These are phyloP conservation scores for Cercospora janseana DNA, from an alignment of 2,329 filamentous ascomycete species.

Conservation along the genomic window DNA sequence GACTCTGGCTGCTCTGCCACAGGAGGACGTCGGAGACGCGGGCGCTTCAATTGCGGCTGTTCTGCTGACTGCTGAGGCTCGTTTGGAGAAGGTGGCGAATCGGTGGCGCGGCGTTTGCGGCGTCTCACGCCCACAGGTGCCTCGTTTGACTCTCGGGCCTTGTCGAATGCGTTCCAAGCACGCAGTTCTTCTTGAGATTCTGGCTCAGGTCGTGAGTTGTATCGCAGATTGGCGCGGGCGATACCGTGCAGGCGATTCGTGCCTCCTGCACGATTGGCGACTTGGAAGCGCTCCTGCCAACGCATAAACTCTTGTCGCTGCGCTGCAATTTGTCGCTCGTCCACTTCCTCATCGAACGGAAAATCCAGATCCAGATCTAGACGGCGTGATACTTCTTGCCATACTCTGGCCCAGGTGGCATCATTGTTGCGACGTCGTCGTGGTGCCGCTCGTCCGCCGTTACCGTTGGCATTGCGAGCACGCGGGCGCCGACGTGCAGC, in stretches of 20 bases:
- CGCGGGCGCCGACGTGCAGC: slow-evolving; percentile 30
- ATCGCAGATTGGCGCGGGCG: slow-evolving; percentile 55
- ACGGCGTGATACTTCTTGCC: slow-evolving; percentile 84
- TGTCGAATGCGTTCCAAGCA: slow-evolving; percentile 89
- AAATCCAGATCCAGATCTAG: slow-evolving; percentile 78
- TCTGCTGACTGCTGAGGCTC: slow-evolving; percentile 56
- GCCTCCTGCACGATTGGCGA: slow-evolving; percentile 76
- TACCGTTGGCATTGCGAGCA: slow-evolving; percentile 19
- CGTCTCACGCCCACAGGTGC: slow-evolving; percentile 25
- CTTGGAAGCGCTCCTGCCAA: slow-evolving; percentile 81
- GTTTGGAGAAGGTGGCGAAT: slow-evolving; percentile 67
- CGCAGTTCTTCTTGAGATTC: slow-evolving; percentile 77
- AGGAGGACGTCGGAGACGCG: slow-evolving; percentile 54
- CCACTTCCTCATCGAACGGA: slow-evolving; percentile 75
- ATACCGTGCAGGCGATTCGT: slow-evolving; percentile 53
- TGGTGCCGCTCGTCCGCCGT: slow-evolving; percentile 16
- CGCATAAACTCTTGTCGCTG: slow-evolving; percentile 61
- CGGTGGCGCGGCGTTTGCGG: slow-evolving; percentile 76
- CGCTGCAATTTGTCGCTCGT: slow-evolving; percentile 53
- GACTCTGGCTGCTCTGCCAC: slow-evolving; percentile 44
- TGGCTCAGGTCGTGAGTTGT: slow-evolving; percentile 51
- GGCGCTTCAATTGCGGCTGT: slow-evolving; percentile 79
- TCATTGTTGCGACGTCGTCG: slow-evolving; percentile 41
- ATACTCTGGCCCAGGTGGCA: slow-evolving; percentile 71
- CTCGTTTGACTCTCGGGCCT: slow-evolving; percentile 68